Evolutionary conservation across 177 flowering plant genomes (phyloP), one percentile per base, ranked within the genome.

Genomic region (Vitis hybrid): DNA sequence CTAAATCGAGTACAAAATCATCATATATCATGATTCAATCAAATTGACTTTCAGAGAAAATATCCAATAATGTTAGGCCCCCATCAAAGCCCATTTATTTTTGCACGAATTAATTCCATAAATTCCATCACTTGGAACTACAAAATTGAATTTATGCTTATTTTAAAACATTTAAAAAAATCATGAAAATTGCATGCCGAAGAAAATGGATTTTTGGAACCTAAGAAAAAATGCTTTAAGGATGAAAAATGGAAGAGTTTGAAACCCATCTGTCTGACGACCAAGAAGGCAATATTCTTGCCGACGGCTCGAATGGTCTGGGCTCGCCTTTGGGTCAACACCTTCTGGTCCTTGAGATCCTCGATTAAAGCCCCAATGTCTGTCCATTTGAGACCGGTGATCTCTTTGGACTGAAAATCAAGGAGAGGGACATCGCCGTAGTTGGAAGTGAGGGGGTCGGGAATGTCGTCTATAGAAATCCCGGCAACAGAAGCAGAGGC

Each of bases 211-310:
- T 19, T 19, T 19, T 19, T 19, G 19, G 19, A 19, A 19, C 19
- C 19, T 19, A 19, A 19, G 19, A 19, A 19, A 19, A 19, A 19
- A 18, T 18, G 1, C 1, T 1, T 1, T 1, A 19, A 19, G 19
- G 19, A 19, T 19, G 19, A 19, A 19, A 18, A 19, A 19, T 19
- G 19, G 1, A 19, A 19, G 19, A 19, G 70, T 82, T 78, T 95
- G 54, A 79, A 93, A 0, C 94, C 96, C 60, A 15, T 75, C 77
- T 90, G 83, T 73, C 99, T 81, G 60, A 95, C 78, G 3, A 91
- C 96, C 55, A 95, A 18, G 56, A 95, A 95, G 0, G 88, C 90
- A 72, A 91, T 89, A 32, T 90, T 93, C 81, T 90, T 90, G 52
- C 91, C 81, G 0, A 91, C 93, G 12, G 92, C 82, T 0, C 99